Percentiles rank a stretch among this genome's conserved stretches.
Evolutionary conservation across 495 filamentous ascomycete species (phyloP).

Genomic region (Letharia columbiana): DNA sequence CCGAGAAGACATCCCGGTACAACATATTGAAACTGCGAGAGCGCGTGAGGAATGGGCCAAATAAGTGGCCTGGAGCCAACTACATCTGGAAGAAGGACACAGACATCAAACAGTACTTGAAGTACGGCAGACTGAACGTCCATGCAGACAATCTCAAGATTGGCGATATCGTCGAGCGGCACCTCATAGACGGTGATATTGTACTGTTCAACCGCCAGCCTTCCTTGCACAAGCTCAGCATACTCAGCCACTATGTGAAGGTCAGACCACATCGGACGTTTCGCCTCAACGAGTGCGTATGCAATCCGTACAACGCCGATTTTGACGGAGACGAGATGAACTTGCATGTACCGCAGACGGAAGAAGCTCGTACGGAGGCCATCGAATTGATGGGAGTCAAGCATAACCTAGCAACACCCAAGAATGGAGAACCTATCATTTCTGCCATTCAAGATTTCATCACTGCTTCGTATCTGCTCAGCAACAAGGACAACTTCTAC

Average conservation of each 20-base stretch:
- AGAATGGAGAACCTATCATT: conserved; percentile 97
- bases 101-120: conserved; percentile 60
- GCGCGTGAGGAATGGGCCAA: conserved; percentile 62
- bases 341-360: conserved; percentile 92
- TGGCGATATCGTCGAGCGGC: conserved; percentile 87
- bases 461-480: conserved; percentile 83
- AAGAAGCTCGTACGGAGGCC: conserved; percentile 90
- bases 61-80: conserved; percentile 80
- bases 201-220: conserved; percentile 98
- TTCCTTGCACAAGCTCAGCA: conserved; percentile 94
- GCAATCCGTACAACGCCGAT: conserved; percentile 97
- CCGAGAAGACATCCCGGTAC: conserved; percentile 70
- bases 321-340: conserved; percentile 99
- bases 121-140: conserved; percentile 58
- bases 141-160: conserved; percentile 62
- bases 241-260: conserved; percentile 87
- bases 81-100: conserved; percentile 64
- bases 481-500: conserved; percentile 87
- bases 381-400: conserved; percentile 98
- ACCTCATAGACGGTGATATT: conserved; percentile 92
- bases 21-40: conserved; percentile 75
- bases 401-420: conserved; percentile 88
- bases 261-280: conserved; percentile 94
- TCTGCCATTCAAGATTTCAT: conserved; percentile 98
- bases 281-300: conserved; percentile 95